These are phyloP conservation scores for Thermoascus crustaceus DNA, from an alignment of 2,329 filamentous ascomycete genomes.

Conservation along the genomic window DNA sequence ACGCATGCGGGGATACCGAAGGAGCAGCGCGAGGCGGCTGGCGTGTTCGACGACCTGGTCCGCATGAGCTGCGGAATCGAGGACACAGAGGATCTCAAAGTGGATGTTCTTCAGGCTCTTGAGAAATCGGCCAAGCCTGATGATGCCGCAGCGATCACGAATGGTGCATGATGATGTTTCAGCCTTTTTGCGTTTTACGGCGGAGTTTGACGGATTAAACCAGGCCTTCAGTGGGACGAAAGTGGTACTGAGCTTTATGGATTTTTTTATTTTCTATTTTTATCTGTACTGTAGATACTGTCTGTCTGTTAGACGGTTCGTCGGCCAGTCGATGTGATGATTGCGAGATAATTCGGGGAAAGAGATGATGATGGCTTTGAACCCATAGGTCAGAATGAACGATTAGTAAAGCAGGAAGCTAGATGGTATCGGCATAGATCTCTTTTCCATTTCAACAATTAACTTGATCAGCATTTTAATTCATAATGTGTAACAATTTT, in stretches of 20 bases:
- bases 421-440: too few species aligned
- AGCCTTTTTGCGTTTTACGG: not conserved
- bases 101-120: conserved; percentile 74
- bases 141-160: conserved; percentile 33
- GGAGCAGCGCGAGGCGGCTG: conserved; percentile 82
- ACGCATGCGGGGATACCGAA: conserved; percentile 92
- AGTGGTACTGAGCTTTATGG: too few species aligned
- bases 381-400: too few species aligned
- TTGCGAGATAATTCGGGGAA: not conserved
- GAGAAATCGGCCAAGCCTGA: conserved; percentile 58
- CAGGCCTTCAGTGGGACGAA: not conserved
- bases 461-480: too few species aligned
- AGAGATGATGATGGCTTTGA: not conserved
- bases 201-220: too few species aligned
- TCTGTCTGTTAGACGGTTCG: too few species aligned
- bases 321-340: too few species aligned
- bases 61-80: conserved; percentile 91
- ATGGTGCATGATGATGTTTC: conserved; percentile 4
- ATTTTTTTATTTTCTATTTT: too few species aligned
- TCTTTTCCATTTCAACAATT: too few species aligned
- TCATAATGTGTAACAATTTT: too few species aligned
- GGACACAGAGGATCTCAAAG: conserved; percentile 73
- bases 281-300: too few species aligned
- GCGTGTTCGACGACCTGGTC: conserved; percentile 91
- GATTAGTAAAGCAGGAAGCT: too few species aligned